A percentile compares a stretch with the other conserved stretches of the same genome.
Evolutionary conservation across 768 basidiomycete genomes (phyloP).

Genomic region (Tricholoma terreum): DNA sequence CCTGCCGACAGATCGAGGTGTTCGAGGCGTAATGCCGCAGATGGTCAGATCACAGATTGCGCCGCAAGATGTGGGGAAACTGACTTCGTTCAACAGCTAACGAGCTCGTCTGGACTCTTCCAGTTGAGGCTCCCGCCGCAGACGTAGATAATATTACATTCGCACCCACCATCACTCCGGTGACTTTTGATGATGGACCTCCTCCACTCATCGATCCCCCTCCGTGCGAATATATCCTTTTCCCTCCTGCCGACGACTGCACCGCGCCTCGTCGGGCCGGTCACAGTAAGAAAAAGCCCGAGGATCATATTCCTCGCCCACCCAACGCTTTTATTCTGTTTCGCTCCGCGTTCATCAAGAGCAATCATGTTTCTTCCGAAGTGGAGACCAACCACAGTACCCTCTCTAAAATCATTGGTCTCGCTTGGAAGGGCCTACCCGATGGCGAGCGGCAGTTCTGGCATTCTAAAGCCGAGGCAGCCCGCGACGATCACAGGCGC

Average conservation of each 20-base stretch:
- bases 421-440: constrained; percentile 78
- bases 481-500: constrained; percentile 70
- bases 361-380: constrained; percentile 69
- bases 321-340: constrained; percentile 88
- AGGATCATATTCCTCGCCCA: constrained; percentile 77
- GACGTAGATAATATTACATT: constrained; percentile 45
- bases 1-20: constrained; percentile 45
- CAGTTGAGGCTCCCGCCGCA: constrained; percentile 33
- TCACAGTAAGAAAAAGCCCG: constrained; percentile 68
- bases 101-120: constrained; percentile 45
- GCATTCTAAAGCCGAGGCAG: constrained; percentile 72
- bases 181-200: constrained; percentile 50
- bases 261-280: constrained; percentile 42
- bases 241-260: constrained; percentile 46
- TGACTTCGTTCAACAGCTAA: constrained; percentile 27
- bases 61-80: neutral
- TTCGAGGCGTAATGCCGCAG: constrained; percentile 31
- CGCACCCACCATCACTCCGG: constrained; percentile 55
- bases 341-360: constrained; percentile 79
- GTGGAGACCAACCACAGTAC: constrained; percentile 84
- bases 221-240: constrained; percentile 47
- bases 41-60: constrained; percentile 31
- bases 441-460: constrained; percentile 74
- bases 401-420: constrained; percentile 79
- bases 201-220: constrained; percentile 35